phyloP scores from a whole-genome alignment of 1,284 basidiomycete species.

The Ustilago esculenta region DNA sequence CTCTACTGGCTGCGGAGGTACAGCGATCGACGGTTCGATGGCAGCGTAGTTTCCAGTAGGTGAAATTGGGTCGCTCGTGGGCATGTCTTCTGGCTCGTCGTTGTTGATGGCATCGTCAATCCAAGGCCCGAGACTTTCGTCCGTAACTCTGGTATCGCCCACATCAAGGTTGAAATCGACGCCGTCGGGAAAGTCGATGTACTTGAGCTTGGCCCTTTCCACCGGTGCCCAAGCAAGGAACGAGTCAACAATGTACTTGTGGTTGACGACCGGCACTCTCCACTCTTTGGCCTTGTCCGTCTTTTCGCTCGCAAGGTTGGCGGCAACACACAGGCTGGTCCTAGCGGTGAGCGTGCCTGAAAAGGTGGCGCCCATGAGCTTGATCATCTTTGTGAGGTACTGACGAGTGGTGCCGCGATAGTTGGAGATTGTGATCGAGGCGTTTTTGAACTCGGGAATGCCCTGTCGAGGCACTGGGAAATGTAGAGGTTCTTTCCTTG shows the following conservation, averaged over 20 bases:
- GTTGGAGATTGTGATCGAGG: constrained; percentile 85
- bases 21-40: constrained; percentile 1
- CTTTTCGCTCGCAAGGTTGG: constrained; percentile 81
- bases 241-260: constrained; percentile 88
- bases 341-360: constrained; percentile 77
- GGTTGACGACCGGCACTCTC: constrained; percentile 86
- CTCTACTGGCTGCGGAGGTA: background rate
- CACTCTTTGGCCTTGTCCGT: constrained; percentile 78
- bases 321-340: constrained; percentile 82
- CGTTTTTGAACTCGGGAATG: constrained; percentile 65
- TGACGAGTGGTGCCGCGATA: constrained; percentile 84
- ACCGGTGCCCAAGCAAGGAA: constrained; percentile 68
- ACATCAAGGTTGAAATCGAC: constrained; percentile 36
- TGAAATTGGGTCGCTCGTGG: constrained; percentile 24
- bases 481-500: constrained; percentile 75
- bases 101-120: constrained; percentile 40
- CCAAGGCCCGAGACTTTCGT: constrained; percentile 43
- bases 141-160: constrained; percentile 29
- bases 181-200: constrained; percentile 40
- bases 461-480: constrained; percentile 71
- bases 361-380: constrained; percentile 79
- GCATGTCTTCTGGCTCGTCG: constrained; percentile 42
- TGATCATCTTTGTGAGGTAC: constrained; percentile 84
- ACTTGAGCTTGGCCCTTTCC: constrained; percentile 37
- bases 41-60: constrained; percentile 6